These are phyloP conservation scores for Eucalyptus grandis DNA, from an alignment of 345 rosid species.

Conservation along the genomic window DNA sequence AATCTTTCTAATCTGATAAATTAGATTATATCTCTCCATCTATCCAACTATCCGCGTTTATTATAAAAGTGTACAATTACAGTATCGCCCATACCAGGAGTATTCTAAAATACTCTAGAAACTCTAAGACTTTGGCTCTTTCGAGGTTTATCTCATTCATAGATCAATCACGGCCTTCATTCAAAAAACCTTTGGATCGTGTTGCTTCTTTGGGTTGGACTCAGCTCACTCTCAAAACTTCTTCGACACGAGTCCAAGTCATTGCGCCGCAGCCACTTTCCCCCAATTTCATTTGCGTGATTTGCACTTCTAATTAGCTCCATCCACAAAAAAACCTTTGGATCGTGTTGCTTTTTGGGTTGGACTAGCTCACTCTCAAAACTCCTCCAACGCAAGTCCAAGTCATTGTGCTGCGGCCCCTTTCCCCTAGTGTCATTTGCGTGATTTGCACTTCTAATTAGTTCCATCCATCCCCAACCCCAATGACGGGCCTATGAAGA, in stretches of 20 bases:
- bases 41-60: too few relatives aligned
- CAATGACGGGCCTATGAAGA: not conserved
- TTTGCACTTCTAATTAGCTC: not conserved
- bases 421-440: not conserved
- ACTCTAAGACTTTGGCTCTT: too few relatives aligned
- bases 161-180: fast-evolving
- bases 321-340: not conserved
- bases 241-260: not conserved
- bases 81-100: fast-evolving
- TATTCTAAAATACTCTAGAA: too few relatives aligned
- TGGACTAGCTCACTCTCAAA: not conserved
- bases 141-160: too few relatives aligned
- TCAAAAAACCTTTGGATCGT: too few relatives aligned
- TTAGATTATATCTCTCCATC: too few relatives aligned
- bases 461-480: not conserved
- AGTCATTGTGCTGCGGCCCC: not conserved
- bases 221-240: not conserved
- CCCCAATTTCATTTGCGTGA: not conserved
- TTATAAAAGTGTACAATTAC: too few relatives aligned
- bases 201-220: too few relatives aligned
- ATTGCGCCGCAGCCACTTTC: not conserved
- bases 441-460: not conserved
- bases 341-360: too few relatives aligned
- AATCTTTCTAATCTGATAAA: too few relatives aligned
- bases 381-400: not conserved